phyloP scores from a whole-genome alignment of 2,329 filamentous ascomycete species.

The Aspergillus niger region DNA sequence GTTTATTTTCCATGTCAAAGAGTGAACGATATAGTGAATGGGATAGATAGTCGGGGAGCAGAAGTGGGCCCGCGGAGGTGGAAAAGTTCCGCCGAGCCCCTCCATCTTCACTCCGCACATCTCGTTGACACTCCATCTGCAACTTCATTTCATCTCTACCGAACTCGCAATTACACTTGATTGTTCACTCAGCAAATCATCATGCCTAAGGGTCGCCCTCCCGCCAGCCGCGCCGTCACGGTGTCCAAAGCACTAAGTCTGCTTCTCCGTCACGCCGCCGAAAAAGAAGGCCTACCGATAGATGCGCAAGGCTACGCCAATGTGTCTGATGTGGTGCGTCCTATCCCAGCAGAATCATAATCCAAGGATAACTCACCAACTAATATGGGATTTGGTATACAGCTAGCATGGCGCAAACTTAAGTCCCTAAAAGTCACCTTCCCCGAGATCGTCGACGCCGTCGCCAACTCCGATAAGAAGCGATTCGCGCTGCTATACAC shows the following conservation, averaged over 20 bases:
- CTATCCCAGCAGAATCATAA: not conserved
- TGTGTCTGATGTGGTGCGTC: conserved; percentile 59
- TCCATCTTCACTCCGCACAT: not conserved
- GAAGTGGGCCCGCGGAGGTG: not conserved
- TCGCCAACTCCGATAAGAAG: conserved; percentile 81
- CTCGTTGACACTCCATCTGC: not conserved
- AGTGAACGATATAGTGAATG: too few relatives aligned
- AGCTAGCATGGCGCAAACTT: conserved; percentile 63
- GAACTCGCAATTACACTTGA: not conserved
- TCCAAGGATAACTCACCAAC: not conserved
- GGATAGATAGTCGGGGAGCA: not conserved
- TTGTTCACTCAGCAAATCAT: not conserved
- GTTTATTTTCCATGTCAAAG: too few relatives aligned
- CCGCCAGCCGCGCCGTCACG: conserved; percentile 36
- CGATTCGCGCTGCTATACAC: conserved; percentile 76
- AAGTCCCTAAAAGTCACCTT: conserved; percentile 73
- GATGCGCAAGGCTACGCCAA: conserved; percentile 62
- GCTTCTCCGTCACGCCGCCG: conserved; percentile 63
- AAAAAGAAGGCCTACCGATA: conserved; percentile 61
- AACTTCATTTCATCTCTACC: not conserved
- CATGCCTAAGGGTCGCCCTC: conserved; percentile 11
- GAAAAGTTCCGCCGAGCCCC: not conserved
- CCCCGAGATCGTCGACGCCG: conserved; percentile 69
- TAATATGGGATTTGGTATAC: not conserved
- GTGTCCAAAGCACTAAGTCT: conserved; percentile 45